Evolutionary conservation across 257 asterid genomes (phyloP), one percentile per base, ranked within the genome.

Genomic region (Solanum infundibuliforme): DNA sequence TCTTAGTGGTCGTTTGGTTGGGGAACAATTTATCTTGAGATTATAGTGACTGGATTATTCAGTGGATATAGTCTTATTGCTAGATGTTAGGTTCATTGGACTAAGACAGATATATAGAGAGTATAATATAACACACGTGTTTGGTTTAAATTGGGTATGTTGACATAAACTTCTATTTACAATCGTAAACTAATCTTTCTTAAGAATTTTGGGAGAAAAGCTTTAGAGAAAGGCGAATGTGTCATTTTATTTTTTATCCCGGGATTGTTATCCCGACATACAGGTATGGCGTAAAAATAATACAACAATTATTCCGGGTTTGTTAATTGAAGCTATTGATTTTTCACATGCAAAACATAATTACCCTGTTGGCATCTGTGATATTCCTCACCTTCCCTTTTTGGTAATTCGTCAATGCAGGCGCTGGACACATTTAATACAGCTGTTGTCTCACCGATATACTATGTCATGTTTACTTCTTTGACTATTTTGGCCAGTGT

Each of bases 381-480:
- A 23, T 85, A 75, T 68, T 74, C 65, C 86, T 85, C 83, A 82
- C 73, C 73, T 88, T 34, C 25, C 83, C 88, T 62, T 75, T 83
- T 48, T 85, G 38, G 72, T 82, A 34, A 90, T 74, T 90, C 68
- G 86, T 86, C 88, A 86, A 87, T 92, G 95, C 96, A 97, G 98
- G 99, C 99, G 5, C 98, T 97, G 7, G 98, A 95, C 94, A 97
- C 98, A 31, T 97, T 97, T 93, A 97, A 97, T 93, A 97, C 99
- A 39, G 99, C 99, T 3, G 98, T 97, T 69, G 98, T 97, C 84
- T 94, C 99, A 35, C 99, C 99, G 52, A 95, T 97, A 76, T 97
- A 97, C 93, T 97, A 95, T 86, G 98, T 95, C 88, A 95, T 95
- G 99, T 97, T 97, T 94, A 97, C 99, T 41, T 93, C 98, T 85